These are phyloP conservation scores for Phytophthora quininea DNA, from an alignment of 352 stramenopile genomes.

Conservation along the genomic window DNA sequence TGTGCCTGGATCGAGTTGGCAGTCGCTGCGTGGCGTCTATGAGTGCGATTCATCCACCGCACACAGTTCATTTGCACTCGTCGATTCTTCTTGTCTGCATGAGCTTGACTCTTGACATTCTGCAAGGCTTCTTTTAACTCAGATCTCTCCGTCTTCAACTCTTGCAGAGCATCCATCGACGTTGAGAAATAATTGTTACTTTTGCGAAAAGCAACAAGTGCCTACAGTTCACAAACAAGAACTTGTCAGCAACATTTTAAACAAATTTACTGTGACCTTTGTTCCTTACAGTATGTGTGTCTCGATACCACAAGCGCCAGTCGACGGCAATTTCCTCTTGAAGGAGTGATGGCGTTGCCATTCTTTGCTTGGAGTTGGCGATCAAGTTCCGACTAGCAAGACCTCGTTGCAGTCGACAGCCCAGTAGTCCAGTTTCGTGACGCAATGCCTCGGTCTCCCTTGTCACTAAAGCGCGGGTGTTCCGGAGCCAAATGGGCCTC, in stretches of 20 bases:
- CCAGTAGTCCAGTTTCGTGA: constrained; percentile 28
- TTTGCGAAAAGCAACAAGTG: constrained; percentile 31
- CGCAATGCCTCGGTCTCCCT: constrained; percentile 26
- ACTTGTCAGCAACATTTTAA: constrained; percentile 3
- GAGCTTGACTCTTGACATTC: constrained; percentile 40
- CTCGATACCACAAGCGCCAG: constrained; percentile 63
- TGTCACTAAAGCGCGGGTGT: constrained; percentile 32
- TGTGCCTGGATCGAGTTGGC: constrained; percentile 46
- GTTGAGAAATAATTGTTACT: constrained; percentile 45
- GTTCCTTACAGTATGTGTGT: constrained; percentile 49
- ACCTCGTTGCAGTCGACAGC: constrained; percentile 32
- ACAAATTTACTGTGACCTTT: not conserved
- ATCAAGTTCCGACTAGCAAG: constrained; percentile 43
- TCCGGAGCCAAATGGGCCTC: constrained; percentile 45
- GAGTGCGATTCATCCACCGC: constrained; percentile 69
- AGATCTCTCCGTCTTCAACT: constrained; percentile 51
- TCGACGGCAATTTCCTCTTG: constrained; percentile 29
- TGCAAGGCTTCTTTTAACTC: constrained; percentile 63
- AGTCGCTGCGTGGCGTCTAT: constrained; percentile 44
- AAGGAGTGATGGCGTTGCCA: not conserved
- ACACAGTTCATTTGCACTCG: constrained; percentile 73
- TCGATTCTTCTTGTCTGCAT: constrained; percentile 59
- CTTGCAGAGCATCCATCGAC: constrained; percentile 44
- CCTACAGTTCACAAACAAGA: constrained; percentile 28
- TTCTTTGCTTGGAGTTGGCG: constrained; percentile 2